Conservation (phyloP, 2,329 filamentous ascomycete genomes). For the Passalora sequoiae region DNA sequence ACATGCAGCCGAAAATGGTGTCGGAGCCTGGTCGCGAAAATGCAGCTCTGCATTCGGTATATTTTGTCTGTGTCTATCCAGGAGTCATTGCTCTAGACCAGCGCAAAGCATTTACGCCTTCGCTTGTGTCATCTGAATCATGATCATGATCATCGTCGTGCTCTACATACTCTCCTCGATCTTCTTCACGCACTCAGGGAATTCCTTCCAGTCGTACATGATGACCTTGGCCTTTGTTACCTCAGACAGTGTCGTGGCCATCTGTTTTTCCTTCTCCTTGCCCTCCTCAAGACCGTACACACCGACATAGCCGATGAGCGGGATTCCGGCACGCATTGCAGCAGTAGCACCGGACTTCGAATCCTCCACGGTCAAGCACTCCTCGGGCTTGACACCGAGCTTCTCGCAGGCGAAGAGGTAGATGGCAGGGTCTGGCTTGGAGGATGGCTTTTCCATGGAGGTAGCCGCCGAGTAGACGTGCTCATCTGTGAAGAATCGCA, state of each 20-base stretch:
- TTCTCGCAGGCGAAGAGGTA: constrained; percentile 73
- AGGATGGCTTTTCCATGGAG: constrained; percentile 71
- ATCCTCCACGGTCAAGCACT: constrained; percentile 81
- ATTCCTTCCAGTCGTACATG: constrained; percentile 52
- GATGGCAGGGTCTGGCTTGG: constrained; percentile 85
- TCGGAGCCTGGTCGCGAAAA: no score
- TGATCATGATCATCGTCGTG: background rate
- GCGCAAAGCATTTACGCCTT: no score
- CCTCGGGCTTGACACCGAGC: constrained; percentile 63
- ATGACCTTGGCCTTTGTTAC: constrained; percentile 44
- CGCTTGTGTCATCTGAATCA: background rate
- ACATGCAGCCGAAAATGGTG: no score
- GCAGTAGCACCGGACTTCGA: constrained; percentile 75
- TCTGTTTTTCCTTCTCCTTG: constrained; percentile 55
- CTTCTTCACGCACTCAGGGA: constrained; percentile 46
- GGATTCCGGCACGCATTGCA: constrained; percentile 71
- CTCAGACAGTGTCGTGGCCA: constrained; percentile 47
- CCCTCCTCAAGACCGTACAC: constrained; percentile 62
- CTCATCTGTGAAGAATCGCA: constrained; percentile 71
- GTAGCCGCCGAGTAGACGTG: constrained; percentile 78
- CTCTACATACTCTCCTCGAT: constrained; percentile 35
- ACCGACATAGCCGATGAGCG: constrained; percentile 78
- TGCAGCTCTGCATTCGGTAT: no score
- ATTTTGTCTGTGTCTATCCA: no score
- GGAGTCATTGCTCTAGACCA: no score